Conservation (phyloP, 208 protist species). For the Acanthamoeba royreba region DNA sequence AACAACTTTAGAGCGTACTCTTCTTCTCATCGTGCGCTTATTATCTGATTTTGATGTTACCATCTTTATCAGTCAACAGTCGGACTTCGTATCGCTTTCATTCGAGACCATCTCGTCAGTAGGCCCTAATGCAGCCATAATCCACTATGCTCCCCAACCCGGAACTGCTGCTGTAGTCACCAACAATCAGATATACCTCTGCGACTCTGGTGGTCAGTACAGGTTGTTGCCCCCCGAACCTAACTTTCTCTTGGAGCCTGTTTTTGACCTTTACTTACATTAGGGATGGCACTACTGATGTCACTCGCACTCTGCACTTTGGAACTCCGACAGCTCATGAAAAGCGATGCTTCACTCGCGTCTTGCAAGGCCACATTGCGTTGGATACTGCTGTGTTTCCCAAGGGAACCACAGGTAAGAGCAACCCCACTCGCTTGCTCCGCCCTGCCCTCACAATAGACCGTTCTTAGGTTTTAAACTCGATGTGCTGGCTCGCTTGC, state of each 20-base stretch:
- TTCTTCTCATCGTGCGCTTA: not conserved
- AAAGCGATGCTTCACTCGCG: constrained; percentile 91
- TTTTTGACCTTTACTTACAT: not conserved
- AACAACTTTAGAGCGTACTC: constrained; percentile 76
- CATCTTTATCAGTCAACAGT: constrained; percentile 33
- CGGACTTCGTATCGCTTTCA: constrained; percentile 86
- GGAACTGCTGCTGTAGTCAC: constrained; percentile 75
- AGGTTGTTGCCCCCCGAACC: not conserved
- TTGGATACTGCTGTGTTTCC: constrained; percentile 88
- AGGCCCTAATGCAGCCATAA: constrained; percentile 91
- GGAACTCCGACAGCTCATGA: constrained; percentile 69
- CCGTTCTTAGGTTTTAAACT: constrained; percentile 76
- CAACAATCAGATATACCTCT: constrained; percentile 86
- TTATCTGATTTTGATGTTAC: constrained; percentile 59
- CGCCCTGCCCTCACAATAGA: not conserved
- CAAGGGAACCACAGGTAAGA: constrained; percentile 66
- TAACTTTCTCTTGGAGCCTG: not conserved
- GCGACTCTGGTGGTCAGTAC: constrained; percentile 94
- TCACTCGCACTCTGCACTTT: constrained; percentile 95
- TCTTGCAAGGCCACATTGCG: constrained; percentile 93
- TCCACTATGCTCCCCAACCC: constrained; percentile 89
- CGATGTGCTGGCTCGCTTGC: constrained; percentile 87
- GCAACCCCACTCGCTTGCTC: not conserved
- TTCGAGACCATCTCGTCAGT: constrained; percentile 91
- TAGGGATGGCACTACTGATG: constrained; percentile 92